Percentiles rank a stretch among this genome's conserved stretches.
Evolutionary conservation across 805 yeast genomes (phyloP).

Genomic region (Ogataea haglerorum): DNA sequence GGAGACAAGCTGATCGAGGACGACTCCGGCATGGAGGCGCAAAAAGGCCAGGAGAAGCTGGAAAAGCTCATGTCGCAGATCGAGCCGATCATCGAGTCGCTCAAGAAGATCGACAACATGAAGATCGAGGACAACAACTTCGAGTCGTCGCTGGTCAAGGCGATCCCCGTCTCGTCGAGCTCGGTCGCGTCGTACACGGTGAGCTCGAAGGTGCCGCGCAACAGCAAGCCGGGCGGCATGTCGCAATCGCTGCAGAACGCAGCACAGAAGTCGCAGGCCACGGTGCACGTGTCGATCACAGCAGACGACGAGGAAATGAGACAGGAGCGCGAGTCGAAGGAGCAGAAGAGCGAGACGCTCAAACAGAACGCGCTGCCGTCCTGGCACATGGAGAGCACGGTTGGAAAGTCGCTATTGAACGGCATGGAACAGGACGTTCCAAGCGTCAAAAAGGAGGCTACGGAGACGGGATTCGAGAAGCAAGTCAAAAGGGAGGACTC

Average conservation of each 20-base stretch:
- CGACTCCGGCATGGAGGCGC: slow-evolving; percentile 79
- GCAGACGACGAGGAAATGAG: slow-evolving; percentile 74
- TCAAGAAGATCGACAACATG: slow-evolving; percentile 79
- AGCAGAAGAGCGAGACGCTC: slow-evolving; percentile 65
- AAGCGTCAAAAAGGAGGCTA: slow-evolving; percentile 25
- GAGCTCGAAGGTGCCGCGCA: slow-evolving; percentile 37
- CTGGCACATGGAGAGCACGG: slow-evolving; percentile 92
- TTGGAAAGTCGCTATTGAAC: slow-evolving; percentile 64
- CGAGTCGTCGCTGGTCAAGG: slow-evolving; percentile 74
- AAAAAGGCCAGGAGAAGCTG: slow-evolving; percentile 73
- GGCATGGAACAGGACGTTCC: slow-evolving; percentile 48
- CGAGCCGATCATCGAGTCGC: slow-evolving; percentile 78
- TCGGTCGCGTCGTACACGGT: slow-evolving; percentile 69
- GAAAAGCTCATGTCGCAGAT: slow-evolving; percentile 85
- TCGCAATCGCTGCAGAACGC: slow-evolving; percentile 33
- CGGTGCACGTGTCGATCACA: slow-evolving; percentile 84
- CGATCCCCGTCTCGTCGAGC: slow-evolving; percentile 79
- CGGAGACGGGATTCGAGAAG: slow-evolving; percentile 10
- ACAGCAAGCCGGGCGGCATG: slow-evolving; percentile 22
- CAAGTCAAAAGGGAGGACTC: slow-evolving; percentile 20
- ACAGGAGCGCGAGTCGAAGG: slow-evolving; percentile 61
- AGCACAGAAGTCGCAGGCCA: slow-evolving; percentile 61
- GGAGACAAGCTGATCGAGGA: slow-evolving; percentile 78
- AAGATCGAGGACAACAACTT: slow-evolving; percentile 84
- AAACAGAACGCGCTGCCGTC: slow-evolving; percentile 94